Conservation (phyloP, 495 filamentous ascomycete genomes). For the Xylaria palmicola region DNA sequence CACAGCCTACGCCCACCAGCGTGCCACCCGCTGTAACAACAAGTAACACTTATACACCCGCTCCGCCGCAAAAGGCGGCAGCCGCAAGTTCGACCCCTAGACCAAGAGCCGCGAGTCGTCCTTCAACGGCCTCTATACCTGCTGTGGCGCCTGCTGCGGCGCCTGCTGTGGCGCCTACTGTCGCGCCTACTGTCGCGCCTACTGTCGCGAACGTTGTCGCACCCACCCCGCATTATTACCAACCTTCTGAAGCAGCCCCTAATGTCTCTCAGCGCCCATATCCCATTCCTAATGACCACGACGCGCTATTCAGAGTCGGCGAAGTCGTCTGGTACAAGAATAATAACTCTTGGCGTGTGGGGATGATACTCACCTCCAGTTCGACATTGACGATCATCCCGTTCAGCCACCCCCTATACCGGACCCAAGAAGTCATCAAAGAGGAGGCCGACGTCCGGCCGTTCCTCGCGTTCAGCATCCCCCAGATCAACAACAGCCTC, state of each 20-base stretch:
- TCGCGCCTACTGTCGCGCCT: no score
- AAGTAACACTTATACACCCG: not conserved
- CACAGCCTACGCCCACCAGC: not conserved
- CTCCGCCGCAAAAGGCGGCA: not conserved
- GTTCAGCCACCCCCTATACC: slow-evolving; percentile 14
- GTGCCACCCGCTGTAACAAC: not conserved
- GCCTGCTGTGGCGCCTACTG: no score
- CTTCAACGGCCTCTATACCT: not conserved
- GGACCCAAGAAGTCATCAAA: slow-evolving; percentile 24
- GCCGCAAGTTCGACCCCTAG: not conserved
- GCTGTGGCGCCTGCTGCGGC: no score
- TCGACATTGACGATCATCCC: slow-evolving; percentile 19
- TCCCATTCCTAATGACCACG: slow-evolving; percentile 1
- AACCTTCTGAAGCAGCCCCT: slow-evolving; percentile 6
- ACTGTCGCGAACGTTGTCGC: no score
- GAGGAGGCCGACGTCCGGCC: slow-evolving; percentile 41
- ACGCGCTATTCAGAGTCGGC: slow-evolving; percentile 39
- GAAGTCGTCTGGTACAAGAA: slow-evolving; percentile 46
- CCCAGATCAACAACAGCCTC: slow-evolving; percentile 19
- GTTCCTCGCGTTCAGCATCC: slow-evolving; percentile 48
- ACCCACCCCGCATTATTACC: not conserved
- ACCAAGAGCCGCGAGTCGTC: not conserved
- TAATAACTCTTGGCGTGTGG: slow-evolving; percentile 37
- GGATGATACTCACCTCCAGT: slow-evolving; percentile 32
- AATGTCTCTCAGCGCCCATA: slow-evolving; percentile 6